Conservation (phyloP, 2,329 filamentous ascomycete species). For the Claviceps quebecensis region DNA sequence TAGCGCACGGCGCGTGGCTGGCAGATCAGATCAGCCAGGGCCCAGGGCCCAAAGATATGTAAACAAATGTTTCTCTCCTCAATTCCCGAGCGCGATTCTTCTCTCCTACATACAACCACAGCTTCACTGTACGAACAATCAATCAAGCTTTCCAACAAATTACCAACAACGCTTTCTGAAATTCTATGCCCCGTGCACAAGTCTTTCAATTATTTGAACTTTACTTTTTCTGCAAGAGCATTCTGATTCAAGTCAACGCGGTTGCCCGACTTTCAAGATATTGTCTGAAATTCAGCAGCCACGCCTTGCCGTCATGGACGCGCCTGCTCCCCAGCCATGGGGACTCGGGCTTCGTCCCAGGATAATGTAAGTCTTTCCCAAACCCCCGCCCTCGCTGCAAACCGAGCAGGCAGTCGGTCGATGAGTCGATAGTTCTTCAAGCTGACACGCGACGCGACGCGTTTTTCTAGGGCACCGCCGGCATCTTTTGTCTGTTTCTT, state of each 20-base stretch:
- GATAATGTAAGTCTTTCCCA: slow-evolving; percentile 6
- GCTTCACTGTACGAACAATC: slow-evolving; percentile 2
- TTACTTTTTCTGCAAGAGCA: slow-evolving; percentile 2
- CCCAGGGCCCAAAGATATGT: background rate
- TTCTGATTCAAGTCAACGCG: slow-evolving; percentile 2
- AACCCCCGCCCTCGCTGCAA: background rate
- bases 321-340: slow-evolving; percentile 7
- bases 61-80: slow-evolving; percentile 4
- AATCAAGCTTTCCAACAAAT: slow-evolving; percentile 1
- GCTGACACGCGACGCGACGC: slow-evolving; percentile 8
- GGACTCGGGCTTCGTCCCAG: slow-evolving; percentile 7
- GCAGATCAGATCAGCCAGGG: background rate
- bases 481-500: slow-evolving; percentile 16
- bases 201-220: background rate
- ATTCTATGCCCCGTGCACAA: slow-evolving; percentile 4
- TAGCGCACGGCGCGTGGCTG: slow-evolving; percentile 1
- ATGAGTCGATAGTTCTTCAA: background rate
- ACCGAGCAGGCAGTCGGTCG: too few relatives aligned
- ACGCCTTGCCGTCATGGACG: slow-evolving; percentile 8
- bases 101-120: slow-evolving; percentile 1
- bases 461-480: slow-evolving; percentile 9
- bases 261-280: slow-evolving; percentile 4
- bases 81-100: background rate
- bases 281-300: slow-evolving; percentile 4
- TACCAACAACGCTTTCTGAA: slow-evolving; percentile 1